These are phyloP conservation scores for Schizonepeta tenuifolia DNA, from an alignment of 257 asterid species.

Conservation along the genomic window DNA sequence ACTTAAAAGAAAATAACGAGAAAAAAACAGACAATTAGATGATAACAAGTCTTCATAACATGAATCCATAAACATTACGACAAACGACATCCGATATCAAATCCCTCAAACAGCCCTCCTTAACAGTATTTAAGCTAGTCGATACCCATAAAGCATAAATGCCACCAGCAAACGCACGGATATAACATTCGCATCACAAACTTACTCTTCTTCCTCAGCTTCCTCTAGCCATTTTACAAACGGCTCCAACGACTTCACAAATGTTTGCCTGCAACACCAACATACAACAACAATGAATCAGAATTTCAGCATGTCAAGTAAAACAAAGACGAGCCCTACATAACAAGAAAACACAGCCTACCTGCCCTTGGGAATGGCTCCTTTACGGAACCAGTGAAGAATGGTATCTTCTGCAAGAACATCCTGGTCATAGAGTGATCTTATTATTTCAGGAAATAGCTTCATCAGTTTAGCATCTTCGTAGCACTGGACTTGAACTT, in stretches of 20 bases:
- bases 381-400: constrained; percentile 96
- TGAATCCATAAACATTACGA: constrained; percentile 6
- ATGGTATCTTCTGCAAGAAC: constrained; percentile 96
- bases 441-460: constrained; percentile 89
- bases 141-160: constrained; percentile 2
- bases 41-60: not conserved
- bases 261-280: constrained; percentile 61
- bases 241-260: constrained; percentile 94
- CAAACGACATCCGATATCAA: constrained; percentile 6
- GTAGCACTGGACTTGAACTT: constrained; percentile 92
- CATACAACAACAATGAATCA: not conserved
- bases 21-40: not conserved
- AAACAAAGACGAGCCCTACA: constrained; percentile 30
- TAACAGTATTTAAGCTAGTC: not conserved
- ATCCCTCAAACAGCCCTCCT: constrained; percentile 21
- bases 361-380: constrained; percentile 96
- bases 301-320: not conserved
- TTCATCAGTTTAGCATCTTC: constrained; percentile 98
- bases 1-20: not conserved
- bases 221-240: constrained; percentile 97
- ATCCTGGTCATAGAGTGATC: constrained; percentile 91
- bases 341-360: constrained; percentile 43
- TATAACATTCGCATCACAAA: not conserved
- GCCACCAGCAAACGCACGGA: constrained; percentile 4
- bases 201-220: constrained; percentile 95